A percentile compares a stretch with the other conserved stretches of the same genome.
Evolutionary conservation across 441 rosid species (phyloP).

Genomic region (Bruguiera hainesii): DNA sequence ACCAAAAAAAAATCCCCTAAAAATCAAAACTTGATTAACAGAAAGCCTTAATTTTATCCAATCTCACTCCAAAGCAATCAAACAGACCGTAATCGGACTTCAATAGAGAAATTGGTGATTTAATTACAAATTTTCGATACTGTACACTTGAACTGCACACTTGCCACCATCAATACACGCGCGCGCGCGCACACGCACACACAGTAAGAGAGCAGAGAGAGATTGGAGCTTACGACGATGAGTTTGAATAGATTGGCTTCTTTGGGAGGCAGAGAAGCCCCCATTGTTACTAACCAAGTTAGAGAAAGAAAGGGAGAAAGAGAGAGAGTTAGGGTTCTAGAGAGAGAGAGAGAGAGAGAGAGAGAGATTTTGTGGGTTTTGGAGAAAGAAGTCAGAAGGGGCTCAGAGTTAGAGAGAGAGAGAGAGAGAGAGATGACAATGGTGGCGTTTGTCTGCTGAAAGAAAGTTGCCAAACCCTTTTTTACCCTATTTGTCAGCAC

Average conservation of each 20-base stretch:
- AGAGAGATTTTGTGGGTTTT: background rate
- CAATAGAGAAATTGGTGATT: background rate
- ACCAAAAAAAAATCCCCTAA: background rate
- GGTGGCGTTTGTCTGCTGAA: slow-evolving; percentile 66
- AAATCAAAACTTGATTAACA: background rate
- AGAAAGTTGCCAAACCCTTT: too few species aligned
- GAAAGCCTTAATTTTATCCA: slow-evolving; percentile 2
- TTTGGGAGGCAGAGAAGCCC: slow-evolving; percentile 97
- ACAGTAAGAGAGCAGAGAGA: slow-evolving; percentile 8
- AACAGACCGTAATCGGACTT: slow-evolving; percentile 19
- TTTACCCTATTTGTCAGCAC: slow-evolving; percentile 53
- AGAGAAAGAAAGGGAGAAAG: background rate
- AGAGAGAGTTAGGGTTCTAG: slow-evolving; percentile 13
- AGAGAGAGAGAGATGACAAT: slow-evolving; percentile 9
- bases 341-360: slow-evolving; percentile 10
- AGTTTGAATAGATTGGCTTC: slow-evolving; percentile 99
- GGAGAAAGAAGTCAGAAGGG: slow-evolving; percentile 6
- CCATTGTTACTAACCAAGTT: slow-evolving; percentile 45
- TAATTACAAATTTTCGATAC: background rate
- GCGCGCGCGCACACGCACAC: background rate
- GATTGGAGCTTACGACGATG: slow-evolving; percentile 84
- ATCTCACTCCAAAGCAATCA: slow-evolving; percentile 14
- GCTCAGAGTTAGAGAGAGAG: slow-evolving; percentile 5
- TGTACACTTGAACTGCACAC: too few species aligned
- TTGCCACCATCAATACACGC: background rate